Percentiles rank a stretch among this genome's conserved stretches.
Evolutionary conservation across 2,329 filamentous ascomycete genomes (phyloP).

Genomic region (Fonsecaea pugnacius): DNA sequence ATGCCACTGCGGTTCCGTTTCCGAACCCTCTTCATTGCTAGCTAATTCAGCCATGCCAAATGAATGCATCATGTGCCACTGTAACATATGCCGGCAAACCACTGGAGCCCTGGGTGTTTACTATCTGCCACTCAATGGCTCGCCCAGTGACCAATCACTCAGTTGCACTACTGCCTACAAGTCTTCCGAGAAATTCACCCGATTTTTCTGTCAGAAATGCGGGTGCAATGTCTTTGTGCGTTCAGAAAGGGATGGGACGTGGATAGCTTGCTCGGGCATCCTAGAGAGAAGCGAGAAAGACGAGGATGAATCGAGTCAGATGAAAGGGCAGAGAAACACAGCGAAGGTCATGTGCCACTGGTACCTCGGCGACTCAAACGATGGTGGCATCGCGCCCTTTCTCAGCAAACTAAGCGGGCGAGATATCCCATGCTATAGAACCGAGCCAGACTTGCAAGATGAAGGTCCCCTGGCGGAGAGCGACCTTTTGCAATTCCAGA

Average conservation of each 20-base stretch:
- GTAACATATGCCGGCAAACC: slow-evolving; percentile 54
- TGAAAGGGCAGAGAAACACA: slow-evolving; percentile 10
- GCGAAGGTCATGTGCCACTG: slow-evolving; percentile 24
- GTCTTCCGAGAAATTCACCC: slow-evolving; percentile 44
- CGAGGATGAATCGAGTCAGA: slow-evolving; percentile 4
- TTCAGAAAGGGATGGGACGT: slow-evolving; percentile 18
- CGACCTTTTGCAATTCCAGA: slow-evolving; percentile 15
- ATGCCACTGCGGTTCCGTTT: slow-evolving; percentile 29
- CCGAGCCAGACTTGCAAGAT: slow-evolving; percentile 8
- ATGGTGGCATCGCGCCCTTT: slow-evolving; percentile 31
- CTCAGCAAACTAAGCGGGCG: slow-evolving; percentile 20
- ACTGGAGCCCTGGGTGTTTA: slow-evolving; percentile 51
- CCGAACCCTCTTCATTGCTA: slow-evolving; percentile 26
- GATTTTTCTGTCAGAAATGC: slow-evolving; percentile 48
- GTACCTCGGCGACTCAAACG: slow-evolving; percentile 28
- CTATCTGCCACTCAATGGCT: slow-evolving; percentile 19
- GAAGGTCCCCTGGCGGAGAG: slow-evolving; percentile 7
- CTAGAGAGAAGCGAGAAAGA: slow-evolving; percentile 25
- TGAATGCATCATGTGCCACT: slow-evolving; percentile 50
- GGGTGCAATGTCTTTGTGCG: slow-evolving; percentile 30
- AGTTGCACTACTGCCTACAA: slow-evolving; percentile 40
- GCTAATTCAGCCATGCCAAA: slow-evolving; percentile 15
- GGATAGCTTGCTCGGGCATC: slow-evolving; percentile 28
- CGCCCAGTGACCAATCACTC: slow-evolving; percentile 39
- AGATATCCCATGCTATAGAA: slow-evolving; percentile 23